phyloP scores from a whole-genome alignment of 192 early-diverging fungal species.

The Backusella morwellensis region DNA sequence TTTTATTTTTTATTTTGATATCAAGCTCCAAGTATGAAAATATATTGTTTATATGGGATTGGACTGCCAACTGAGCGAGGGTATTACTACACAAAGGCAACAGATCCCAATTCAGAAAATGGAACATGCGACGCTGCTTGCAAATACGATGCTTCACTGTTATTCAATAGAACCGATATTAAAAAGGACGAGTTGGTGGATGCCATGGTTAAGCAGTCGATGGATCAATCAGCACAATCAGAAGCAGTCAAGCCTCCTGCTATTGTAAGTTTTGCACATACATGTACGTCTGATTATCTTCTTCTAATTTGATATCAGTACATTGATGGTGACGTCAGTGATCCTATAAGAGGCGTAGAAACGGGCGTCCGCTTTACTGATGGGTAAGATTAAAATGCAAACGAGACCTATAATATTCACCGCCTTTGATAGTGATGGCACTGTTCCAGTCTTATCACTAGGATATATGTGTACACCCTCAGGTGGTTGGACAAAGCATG shows the following conservation, averaged over 20 bases:
- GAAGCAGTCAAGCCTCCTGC: not conserved
- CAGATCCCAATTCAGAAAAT: constrained; percentile 29
- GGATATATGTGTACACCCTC: constrained; percentile 83
- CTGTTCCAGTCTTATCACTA: constrained; percentile 81
- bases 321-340: constrained; percentile 55
- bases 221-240: constrained; percentile 9
- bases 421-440: constrained; percentile 68
- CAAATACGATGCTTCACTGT: not conserved
- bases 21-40: constrained; percentile 66
- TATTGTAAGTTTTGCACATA: not conserved
- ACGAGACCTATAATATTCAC: not conserved
- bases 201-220: constrained; percentile 16
- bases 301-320: constrained; percentile 12
- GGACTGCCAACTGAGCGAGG: constrained; percentile 79
- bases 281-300: not conserved
- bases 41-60: constrained; percentile 83
- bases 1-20: constrained; percentile 16
- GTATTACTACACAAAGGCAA: constrained; percentile 64
- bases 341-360: constrained; percentile 58
- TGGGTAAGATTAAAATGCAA: constrained; percentile 43
- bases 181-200: constrained; percentile 1
- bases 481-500: constrained; percentile 71
- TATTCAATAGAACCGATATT: constrained; percentile 9
- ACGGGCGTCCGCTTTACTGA: constrained; percentile 68
- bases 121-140: constrained; percentile 13